Evolutionary conservation across 2,329 filamentous ascomycete genomes (phyloP), one percentile per base, ranked within the genome.

Genomic region (Lizonia empirigonia): DNA sequence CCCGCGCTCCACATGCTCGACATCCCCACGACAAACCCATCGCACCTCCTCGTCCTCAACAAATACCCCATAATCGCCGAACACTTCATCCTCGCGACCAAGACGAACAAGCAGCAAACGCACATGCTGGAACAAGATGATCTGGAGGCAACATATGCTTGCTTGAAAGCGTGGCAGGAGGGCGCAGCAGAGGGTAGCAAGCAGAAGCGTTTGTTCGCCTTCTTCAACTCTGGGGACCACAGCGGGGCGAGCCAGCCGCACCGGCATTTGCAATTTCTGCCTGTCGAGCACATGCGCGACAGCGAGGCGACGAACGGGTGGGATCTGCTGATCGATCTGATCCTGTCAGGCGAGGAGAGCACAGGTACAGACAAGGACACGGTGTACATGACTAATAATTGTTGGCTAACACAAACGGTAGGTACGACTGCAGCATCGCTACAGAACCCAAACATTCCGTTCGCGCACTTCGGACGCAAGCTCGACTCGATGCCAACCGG

Each of bases 191-290:
- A 67, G 20, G 45, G 46, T 24, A 56, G 41, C 58, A 46, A 58
- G 29, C 55, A 63, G 44, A 62, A 55, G 39, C 78, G 80, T 22
- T 70, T 89, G 1, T 88, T 82, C 59, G 84, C 81, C 0, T 89
- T 88, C 65, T 89, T 87, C 78, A 91, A 90, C 70, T 85, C 83
- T 24, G 88, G 88, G 1, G 70, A 78, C 9, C 79, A 86, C 62
- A 89, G 85, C 4, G 88, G 87, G 2, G 86, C 87, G 1, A 88
- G 85, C 58, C 87, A 91, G 67, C 82, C 87, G 10, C 88, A 90
- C 65, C 74, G 88, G 4, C 88, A 91, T 63, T 70, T 91, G 20
- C 88, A 91, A 69, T 79, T 90, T n/a, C 71, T 91, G 3, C 86
- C 86, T 0, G 78, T 89, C 0, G 78, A 81, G 7, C 74, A 78